These are phyloP conservation scores for Globisporangium cylindrosporum DNA, from an alignment of 352 stramenopile genomes.

Conservation along the genomic window DNA sequence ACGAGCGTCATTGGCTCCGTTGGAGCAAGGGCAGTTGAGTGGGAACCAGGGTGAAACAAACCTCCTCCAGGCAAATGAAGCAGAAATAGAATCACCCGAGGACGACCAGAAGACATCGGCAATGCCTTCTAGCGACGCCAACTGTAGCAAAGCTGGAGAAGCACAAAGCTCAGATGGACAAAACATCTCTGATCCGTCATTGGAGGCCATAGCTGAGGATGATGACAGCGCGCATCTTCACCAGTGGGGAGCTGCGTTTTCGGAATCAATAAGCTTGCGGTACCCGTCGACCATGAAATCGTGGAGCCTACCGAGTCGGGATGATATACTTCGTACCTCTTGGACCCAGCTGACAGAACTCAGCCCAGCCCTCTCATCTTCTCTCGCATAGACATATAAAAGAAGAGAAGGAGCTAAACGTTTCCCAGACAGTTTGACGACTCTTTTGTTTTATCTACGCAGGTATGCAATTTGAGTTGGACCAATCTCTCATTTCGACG, in stretches of 20 bases:
- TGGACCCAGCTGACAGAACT: slow-evolving; percentile 16
- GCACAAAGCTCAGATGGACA: background rate
- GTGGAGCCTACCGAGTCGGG: slow-evolving; percentile 7
- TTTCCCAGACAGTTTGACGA: too few relatives aligned
- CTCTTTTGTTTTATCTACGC: background rate
- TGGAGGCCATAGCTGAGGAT: background rate
- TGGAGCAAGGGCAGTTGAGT: background rate
- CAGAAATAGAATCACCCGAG: slow-evolving; percentile 2
- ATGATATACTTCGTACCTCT: slow-evolving; percentile 14
- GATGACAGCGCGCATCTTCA: background rate
- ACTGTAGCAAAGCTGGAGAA: background rate
- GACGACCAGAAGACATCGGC: background rate
- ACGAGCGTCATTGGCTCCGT: background rate
- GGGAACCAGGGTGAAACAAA: background rate
- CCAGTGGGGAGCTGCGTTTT: background rate
- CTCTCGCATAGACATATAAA: background rate
- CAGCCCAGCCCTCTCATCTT: background rate
- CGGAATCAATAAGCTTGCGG: background rate
- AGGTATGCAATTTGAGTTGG: background rate
- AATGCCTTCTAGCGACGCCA: background rate
- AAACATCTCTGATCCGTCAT: too few relatives aligned
- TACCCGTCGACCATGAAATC: slow-evolving; percentile 20
- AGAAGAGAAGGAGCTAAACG: background rate
- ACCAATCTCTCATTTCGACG: slow-evolving; percentile 26
- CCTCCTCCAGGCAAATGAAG: background rate